These are phyloP conservation scores for Pelargonium cotyledonis DNA, from an alignment of 441 rosid genomes.

Conservation along the genomic window DNA sequence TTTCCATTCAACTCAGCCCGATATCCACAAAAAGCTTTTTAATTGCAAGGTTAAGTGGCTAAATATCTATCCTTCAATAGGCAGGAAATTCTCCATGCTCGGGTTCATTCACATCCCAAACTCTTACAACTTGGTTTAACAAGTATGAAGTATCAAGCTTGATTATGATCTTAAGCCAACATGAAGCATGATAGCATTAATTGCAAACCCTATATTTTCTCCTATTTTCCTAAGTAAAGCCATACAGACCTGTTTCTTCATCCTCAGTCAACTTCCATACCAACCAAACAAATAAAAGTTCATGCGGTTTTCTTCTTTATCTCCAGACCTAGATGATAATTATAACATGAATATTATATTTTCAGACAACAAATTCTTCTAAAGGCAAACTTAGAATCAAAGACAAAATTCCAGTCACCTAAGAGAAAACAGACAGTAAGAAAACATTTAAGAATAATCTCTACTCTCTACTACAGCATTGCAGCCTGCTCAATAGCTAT, in stretches of 20 bases:
- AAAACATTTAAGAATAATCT: not conserved
- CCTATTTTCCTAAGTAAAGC: not conserved
- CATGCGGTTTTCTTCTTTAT: not conserved
- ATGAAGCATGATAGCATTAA: not conserved
- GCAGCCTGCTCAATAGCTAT: not conserved
- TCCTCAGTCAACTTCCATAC: not conserved
- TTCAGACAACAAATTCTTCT: not conserved
- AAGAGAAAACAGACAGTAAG: not conserved
- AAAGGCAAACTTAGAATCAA: not conserved
- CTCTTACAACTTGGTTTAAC: no score
- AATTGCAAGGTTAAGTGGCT: no score
- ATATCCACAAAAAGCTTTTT: not conserved
- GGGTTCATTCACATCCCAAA: no score
- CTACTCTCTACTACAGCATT: constrained; percentile 1
- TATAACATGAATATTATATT: not conserved
- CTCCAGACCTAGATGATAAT: not conserved
- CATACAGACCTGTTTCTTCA: not conserved
- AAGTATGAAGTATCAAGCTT: no score
- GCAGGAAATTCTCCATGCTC: no score
- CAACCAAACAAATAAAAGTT: not conserved
- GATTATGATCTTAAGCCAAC: not conserved
- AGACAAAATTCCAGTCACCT: not conserved
- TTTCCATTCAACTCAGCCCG: not conserved
- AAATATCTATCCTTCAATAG: no score
- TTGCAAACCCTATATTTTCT: not conserved